Conservation (phyloP, 2,329 filamentous ascomycete genomes). For the Pyricularia sp. region DNA sequence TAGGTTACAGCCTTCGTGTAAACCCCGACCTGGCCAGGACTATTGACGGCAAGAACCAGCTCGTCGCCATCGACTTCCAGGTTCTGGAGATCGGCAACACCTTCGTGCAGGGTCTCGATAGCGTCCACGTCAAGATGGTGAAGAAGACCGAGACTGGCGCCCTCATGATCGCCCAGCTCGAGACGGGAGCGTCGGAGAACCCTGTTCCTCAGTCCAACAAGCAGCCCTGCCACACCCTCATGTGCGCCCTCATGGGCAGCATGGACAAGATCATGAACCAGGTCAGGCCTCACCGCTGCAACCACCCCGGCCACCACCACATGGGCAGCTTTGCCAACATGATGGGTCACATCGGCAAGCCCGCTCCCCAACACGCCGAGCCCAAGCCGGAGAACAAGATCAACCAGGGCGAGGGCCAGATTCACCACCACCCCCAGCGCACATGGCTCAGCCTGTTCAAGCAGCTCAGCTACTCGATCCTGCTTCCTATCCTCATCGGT, state of each 20-base stretch:
- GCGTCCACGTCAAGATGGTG: conserved; percentile 43
- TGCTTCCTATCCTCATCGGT: conserved; percentile 56
- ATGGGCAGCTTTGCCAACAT: conserved; percentile 7
- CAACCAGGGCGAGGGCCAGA: not conserved
- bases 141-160: conserved; percentile 44
- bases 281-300: conserved; percentile 23
- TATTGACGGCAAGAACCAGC: conserved; percentile 35
- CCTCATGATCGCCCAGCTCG: conserved; percentile 39
- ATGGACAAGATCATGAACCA: conserved; percentile 28
- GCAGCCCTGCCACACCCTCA: conserved; percentile 25
- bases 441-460: conserved; percentile 35
- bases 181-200: conserved; percentile 16
- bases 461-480: conserved; percentile 46
- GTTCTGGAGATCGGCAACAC: conserved; percentile 46
- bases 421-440: conserved; percentile 10
- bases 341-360: conserved; percentile 1
- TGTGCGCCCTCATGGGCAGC: conserved; percentile 43
- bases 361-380: not conserved
- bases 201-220: conserved; percentile 12
- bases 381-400: not conserved
- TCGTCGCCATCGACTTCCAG: conserved; percentile 41
- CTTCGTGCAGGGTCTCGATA: conserved; percentile 40
- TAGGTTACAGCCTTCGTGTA: conserved; percentile 33
- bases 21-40: conserved; percentile 25
- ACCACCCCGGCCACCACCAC: conserved; percentile 17